A percentile compares a stretch with the other conserved stretches of the same genome.
Evolutionary conservation across 2,329 filamentous ascomycete species (phyloP).

Genomic region (Cladobotryum protrusum): DNA sequence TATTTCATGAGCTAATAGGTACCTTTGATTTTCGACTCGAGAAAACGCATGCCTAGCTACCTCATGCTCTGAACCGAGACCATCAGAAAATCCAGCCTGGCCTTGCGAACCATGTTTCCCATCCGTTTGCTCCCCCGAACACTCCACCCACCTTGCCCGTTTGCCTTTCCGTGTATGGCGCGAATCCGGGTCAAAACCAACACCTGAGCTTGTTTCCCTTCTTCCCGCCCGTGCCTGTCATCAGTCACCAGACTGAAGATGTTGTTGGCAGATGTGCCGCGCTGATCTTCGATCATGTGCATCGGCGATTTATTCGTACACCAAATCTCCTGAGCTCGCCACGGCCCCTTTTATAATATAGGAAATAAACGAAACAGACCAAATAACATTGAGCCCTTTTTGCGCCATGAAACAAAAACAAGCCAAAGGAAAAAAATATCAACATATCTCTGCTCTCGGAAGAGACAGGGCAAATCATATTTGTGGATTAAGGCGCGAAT

Average conservation of each 20-base stretch:
- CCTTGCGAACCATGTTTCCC: background rate
- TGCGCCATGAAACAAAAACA: conserved; percentile 12
- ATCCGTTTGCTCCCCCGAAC: conserved; percentile 7
- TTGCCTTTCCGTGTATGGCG: conserved; percentile 3
- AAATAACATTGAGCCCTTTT: conserved; percentile 9
- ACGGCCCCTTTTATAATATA: conserved; percentile 12
- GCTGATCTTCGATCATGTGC: background rate
- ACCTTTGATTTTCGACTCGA: background rate
- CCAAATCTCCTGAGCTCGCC: conserved; percentile 4
- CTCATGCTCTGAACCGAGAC: background rate
- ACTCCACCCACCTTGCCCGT: conserved; percentile 12
- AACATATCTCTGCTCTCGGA: background rate
- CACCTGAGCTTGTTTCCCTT: background rate
- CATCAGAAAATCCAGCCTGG: background rate
- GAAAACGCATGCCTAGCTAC: background rate
- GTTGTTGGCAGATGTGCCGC: background rate
- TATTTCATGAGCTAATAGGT: background rate
- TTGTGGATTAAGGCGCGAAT: too few relatives aligned
- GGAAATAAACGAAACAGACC: conserved; percentile 15
- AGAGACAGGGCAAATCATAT: too few relatives aligned
- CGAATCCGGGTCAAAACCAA: background rate
- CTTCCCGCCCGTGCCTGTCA: background rate
- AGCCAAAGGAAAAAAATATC: background rate
- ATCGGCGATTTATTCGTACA: conserved; percentile 8
- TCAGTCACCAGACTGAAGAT: background rate